These are phyloP conservation scores for Penicillium parvum DNA, from an alignment of 495 filamentous ascomycete species.

Conservation along the genomic window DNA sequence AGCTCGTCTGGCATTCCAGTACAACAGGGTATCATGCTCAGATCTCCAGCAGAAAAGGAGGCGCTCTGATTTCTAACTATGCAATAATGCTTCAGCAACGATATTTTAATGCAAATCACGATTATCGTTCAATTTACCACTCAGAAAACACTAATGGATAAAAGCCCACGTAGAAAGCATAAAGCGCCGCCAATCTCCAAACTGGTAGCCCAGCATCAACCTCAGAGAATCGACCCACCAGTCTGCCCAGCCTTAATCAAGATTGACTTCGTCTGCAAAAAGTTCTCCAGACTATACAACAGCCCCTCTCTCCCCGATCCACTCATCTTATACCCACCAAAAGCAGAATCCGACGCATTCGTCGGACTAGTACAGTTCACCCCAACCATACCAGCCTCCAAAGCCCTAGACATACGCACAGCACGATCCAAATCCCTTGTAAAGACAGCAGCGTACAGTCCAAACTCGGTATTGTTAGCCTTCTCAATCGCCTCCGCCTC, in stretches of 20 bases:
- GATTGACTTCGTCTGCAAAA: conserved; percentile 53
- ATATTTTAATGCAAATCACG: neutral
- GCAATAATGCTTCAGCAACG: conserved; percentile 1
- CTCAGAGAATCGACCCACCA: neutral
- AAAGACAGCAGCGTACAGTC: conserved; percentile 77
- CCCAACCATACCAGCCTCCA: conserved; percentile 65
- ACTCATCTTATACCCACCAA: conserved; percentile 89
- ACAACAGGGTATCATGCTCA: neutral
- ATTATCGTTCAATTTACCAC: neutral
- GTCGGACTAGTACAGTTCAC: conserved; percentile 71
- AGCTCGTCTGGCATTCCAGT: neutral
- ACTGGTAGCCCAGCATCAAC: neutral
- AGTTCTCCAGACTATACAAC: conserved; percentile 44
- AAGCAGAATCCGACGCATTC: conserved; percentile 60
- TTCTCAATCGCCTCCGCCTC: conserved; percentile 75
- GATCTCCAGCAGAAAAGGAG: neutral
- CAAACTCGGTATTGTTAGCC: conserved; percentile 82
- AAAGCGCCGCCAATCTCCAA: neutral
- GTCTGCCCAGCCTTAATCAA: conserved; percentile 20
- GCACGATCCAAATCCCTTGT: conserved; percentile 66
- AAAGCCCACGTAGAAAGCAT: neutral
- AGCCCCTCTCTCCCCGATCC: conserved; percentile 71
- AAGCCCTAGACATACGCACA: conserved; percentile 26
- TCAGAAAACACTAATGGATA: neutral
- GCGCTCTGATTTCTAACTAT: neutral